These are phyloP conservation scores for Trichophyton benhamiae DNA, from an alignment of 2,329 filamentous ascomycete genomes.

Conservation along the genomic window DNA sequence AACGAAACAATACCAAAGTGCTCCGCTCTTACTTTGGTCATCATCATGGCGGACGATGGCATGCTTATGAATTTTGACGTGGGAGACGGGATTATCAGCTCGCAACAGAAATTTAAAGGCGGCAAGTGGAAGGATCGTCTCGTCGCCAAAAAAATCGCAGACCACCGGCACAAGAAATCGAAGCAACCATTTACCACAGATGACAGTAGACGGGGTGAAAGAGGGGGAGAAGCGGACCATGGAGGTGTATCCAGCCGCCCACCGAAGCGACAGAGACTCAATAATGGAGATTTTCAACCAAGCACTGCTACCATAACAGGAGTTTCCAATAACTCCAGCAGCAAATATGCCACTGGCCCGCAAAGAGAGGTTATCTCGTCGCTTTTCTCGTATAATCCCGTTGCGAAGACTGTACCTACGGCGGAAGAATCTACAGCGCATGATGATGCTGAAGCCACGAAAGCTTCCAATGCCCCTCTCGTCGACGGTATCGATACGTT, in stretches of 20 bases:
- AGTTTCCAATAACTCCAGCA: slow-evolving; percentile 1
- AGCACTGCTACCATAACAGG: slow-evolving; percentile 10
- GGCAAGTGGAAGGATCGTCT: slow-evolving; percentile 88
- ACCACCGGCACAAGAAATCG: slow-evolving; percentile 39
- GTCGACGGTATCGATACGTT: slow-evolving; percentile 76
- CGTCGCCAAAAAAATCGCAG: slow-evolving; percentile 58
- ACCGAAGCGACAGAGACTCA: slow-evolving; percentile 31
- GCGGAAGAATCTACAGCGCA: slow-evolving; percentile 28
- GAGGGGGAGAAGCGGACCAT: slow-evolving; percentile 25
- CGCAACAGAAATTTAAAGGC: slow-evolving; percentile 59
- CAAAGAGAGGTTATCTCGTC: slow-evolving; percentile 65
- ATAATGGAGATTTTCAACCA: slow-evolving; percentile 28
- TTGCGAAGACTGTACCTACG: slow-evolving; percentile 42
- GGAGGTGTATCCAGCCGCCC: slow-evolving; percentile 18
- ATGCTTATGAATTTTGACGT: slow-evolving; percentile 89
- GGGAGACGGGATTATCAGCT: slow-evolving; percentile 51
- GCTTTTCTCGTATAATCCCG: slow-evolving; percentile 81
- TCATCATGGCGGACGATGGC: slow-evolving; percentile 77
- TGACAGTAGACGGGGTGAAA: background rate
- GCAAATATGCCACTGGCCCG: slow-evolving; percentile 9
- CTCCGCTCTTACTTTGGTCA: background rate
- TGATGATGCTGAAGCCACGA: slow-evolving; percentile 39
- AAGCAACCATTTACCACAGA: slow-evolving; percentile 7
- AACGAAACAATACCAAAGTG: background rate
- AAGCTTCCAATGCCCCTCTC: slow-evolving; percentile 83